These are phyloP conservation scores for Casuarina equisetifolia DNA, from an alignment of 306 rosid genomes.

Conservation along the genomic window DNA sequence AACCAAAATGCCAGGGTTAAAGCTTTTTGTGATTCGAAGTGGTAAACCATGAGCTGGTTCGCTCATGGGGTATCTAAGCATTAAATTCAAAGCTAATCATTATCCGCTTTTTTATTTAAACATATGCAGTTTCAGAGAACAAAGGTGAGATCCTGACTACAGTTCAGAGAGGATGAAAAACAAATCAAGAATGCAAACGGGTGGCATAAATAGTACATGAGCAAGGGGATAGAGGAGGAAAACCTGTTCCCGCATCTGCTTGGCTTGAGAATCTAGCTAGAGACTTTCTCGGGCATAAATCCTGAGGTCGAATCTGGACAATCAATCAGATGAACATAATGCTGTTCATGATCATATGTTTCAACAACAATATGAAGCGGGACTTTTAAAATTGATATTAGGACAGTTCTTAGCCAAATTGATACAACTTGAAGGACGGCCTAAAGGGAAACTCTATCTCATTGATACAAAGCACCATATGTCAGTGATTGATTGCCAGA, in stretches of 20 bases:
- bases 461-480: not conserved
- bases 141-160: not conserved
- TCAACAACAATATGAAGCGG: not conserved
- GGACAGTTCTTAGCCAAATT: not conserved
- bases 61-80: not conserved
- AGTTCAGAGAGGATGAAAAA: not conserved
- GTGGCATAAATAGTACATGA: not conserved
- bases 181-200: not conserved
- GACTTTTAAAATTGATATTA: not conserved
- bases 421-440: not conserved
- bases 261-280: conserved; percentile 32
- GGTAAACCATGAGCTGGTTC: not conserved
- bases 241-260: conserved; percentile 47
- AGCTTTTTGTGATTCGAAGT: not conserved
- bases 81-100: not conserved
- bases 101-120: not conserved
- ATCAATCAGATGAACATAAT: not conserved
- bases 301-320: conserved; percentile 27
- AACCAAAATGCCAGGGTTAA: not conserved
- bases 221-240: conserved; percentile 20
- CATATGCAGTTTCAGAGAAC: not conserved
- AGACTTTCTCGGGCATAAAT: conserved; percentile 20
- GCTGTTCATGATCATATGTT: not conserved
- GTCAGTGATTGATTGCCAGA: not conserved
- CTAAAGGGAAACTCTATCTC: not conserved